These are phyloP conservation scores for Paraphysoderma sedebokerense DNA, from an alignment of 371 early-diverging fungal species.

Conservation along the genomic window DNA sequence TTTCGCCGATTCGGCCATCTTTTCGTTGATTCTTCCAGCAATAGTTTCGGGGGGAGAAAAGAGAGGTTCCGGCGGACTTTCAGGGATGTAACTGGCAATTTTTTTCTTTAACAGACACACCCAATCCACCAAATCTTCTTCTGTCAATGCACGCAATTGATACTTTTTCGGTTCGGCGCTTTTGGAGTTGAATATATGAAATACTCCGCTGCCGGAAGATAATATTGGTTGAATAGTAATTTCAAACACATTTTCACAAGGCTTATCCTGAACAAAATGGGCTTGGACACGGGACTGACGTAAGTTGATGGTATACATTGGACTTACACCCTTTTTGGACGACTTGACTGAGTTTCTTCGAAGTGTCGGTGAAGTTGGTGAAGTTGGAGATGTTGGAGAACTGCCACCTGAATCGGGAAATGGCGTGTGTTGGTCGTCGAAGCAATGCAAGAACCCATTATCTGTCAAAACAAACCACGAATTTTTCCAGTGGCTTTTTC, in stretches of 20 bases:
- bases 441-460: not conserved
- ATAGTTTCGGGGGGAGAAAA: too few relatives aligned
- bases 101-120: too few relatives aligned
- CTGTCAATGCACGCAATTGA: too few relatives aligned
- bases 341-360: not conserved
- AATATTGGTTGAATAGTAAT: not conserved
- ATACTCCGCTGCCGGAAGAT: too few relatives aligned
- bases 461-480: conserved; percentile 1
- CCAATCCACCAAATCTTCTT: too few relatives aligned
- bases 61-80: too few relatives aligned
- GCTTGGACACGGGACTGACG: not conserved
- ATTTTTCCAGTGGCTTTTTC: not conserved
- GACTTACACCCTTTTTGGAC: not conserved
- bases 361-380: not conserved
- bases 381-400: not conserved
- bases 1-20: too few relatives aligned
- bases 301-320: not conserved
- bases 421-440: not conserved
- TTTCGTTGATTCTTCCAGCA: too few relatives aligned
- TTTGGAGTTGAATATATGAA: too few relatives aligned
- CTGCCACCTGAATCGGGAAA: not conserved
- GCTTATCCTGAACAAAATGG: not conserved
- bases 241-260: not conserved
- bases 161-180: too few relatives aligned
- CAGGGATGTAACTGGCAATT: too few relatives aligned